Percentiles rank a stretch among this genome's conserved stretches.
phyloP scores from a whole-genome alignment of 345 rosid genomes.

The Balakata baccata region DNA sequence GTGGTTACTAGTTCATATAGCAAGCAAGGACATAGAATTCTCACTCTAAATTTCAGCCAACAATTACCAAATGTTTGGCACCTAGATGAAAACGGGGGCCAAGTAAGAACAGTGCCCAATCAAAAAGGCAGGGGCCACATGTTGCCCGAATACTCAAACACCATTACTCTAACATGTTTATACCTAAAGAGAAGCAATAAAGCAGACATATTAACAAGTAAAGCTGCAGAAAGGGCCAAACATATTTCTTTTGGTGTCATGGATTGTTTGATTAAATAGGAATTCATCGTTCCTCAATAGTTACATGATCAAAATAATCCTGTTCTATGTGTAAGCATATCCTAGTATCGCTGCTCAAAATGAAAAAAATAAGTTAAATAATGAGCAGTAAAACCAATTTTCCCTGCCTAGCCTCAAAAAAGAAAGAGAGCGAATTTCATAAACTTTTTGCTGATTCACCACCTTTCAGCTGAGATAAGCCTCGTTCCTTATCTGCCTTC shows the following conservation, averaged over 20 bases:
- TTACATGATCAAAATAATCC: neutral
- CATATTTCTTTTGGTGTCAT: neutral
- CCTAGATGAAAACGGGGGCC: neutral
- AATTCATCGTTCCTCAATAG: neutral
- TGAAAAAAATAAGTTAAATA: neutral
- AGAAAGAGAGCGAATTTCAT: neutral
- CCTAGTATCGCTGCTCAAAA: neutral
- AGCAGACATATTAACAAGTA: neutral
- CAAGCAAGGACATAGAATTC: neutral
- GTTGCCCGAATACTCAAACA: neutral
- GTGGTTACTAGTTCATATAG: neutral
- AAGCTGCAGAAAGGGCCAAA: neutral
- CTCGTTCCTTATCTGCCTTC: conserved; percentile 30
- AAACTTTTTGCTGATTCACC: neutral
- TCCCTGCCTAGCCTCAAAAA: neutral
- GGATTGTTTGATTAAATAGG: neutral
- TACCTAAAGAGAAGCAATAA: neutral
- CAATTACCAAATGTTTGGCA: neutral
- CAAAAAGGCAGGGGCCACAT: neutral
- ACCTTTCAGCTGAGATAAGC: conserved; percentile 45
- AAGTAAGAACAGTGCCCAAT: neutral
- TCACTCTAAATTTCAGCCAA: neutral
- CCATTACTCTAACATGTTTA: neutral
- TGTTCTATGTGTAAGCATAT: neutral
- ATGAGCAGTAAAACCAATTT: neutral